A percentile compares a stretch with the other conserved stretches of the same genome.
phyloP scores from a whole-genome alignment of 2,329 filamentous ascomycete genomes.

The Seiridium cupressi region DNA sequence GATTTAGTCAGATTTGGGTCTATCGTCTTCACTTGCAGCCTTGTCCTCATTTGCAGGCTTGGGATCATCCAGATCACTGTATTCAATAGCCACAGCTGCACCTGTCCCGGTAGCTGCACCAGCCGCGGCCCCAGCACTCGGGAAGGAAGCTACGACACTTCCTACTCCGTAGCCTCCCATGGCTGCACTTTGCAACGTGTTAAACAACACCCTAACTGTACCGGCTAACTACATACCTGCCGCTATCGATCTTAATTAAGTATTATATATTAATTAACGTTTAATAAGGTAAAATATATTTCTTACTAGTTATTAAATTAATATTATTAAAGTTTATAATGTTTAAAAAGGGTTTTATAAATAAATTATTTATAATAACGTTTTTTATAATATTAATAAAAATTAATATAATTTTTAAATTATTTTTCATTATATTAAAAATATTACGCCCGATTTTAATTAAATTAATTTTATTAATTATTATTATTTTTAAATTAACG shows the following conservation, averaged over 20 bases:
- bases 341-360: not conserved
- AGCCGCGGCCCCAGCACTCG: not conserved
- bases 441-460: not conserved
- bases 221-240: not conserved
- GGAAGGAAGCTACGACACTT: not conserved
- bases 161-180: conserved; percentile 1
- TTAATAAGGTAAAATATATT: not conserved
- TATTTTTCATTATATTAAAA: not conserved
- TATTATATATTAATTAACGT: not conserved
- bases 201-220: not conserved
- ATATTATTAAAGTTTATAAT: not conserved
- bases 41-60: not conserved
- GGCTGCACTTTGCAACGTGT: conserved; percentile 4
- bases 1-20: not conserved
- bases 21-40: not conserved
- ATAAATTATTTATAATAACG: not conserved
- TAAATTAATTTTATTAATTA: not conserved
- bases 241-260: not conserved
- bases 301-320: not conserved
- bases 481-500: too few species aligned
- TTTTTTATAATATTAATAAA: conserved; percentile 9
- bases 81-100: not conserved
- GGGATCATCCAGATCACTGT: not conserved
- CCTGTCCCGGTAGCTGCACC: too few species aligned
- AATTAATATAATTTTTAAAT: not conserved